Percentiles rank a stretch among this genome's conserved stretches.
phyloP scores from a whole-genome alignment of 495 filamentous ascomycete species.

The Acidiella bohemica region DNA sequence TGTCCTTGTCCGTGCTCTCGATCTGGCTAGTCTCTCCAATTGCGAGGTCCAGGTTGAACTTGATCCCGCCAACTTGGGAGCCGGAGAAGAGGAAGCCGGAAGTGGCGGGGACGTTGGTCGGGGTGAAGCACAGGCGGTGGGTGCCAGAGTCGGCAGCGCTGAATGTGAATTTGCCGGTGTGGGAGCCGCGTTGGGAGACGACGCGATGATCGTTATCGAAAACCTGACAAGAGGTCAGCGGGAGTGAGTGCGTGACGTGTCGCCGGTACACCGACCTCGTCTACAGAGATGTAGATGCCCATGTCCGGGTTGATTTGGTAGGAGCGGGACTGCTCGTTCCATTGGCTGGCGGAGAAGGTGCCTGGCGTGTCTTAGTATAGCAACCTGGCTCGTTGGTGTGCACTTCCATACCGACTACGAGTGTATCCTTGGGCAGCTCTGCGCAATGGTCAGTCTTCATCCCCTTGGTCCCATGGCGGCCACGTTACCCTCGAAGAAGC shows the following conservation, averaged over 20 bases:
- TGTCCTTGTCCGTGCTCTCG: conserved; percentile 84
- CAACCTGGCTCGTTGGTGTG: neutral
- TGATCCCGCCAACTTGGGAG: conserved; percentile 56
- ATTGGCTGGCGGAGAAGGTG: conserved; percentile 64
- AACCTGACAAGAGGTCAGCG: too few relatives aligned
- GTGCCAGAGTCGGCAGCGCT: conserved; percentile 84
- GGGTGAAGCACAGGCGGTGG: conserved; percentile 88
- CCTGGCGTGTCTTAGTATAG: conserved; percentile 40
- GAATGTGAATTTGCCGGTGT: conserved; percentile 86
- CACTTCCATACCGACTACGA: conserved; percentile 65
- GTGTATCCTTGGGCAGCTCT: conserved; percentile 94
- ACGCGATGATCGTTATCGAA: conserved; percentile 98
- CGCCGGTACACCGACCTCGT: too few relatives aligned
- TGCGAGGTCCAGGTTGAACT: conserved; percentile 75
- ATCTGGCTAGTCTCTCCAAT: conserved; percentile 94
- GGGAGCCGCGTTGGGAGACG: conserved; percentile 65
- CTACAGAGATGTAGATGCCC: conserved; percentile 6
- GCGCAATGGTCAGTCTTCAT: too few relatives aligned
- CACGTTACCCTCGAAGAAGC: conserved; percentile 98
- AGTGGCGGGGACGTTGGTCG: conserved; percentile 46
- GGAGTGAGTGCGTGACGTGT: too few relatives aligned
- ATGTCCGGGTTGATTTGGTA: conserved; percentile 50
- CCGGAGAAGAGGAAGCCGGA: conserved; percentile 57
- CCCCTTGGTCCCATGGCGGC: too few relatives aligned
- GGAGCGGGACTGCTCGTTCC: conserved; percentile 47